phyloP scores from a whole-genome alignment of 805 yeast genomes.

The Kregervanrija pseudodelftensis region DNA sequence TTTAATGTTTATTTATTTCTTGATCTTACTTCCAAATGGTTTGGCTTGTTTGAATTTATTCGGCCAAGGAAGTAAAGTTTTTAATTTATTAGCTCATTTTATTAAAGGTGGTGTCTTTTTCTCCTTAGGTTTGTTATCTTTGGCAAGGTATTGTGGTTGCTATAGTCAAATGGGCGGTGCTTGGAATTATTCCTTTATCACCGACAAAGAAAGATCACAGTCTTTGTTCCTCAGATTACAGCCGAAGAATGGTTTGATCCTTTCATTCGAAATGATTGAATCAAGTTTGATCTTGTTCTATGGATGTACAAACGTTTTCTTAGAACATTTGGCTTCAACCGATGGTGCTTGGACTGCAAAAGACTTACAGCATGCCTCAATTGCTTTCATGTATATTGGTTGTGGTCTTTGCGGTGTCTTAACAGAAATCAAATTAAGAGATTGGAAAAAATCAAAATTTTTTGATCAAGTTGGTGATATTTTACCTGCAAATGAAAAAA shows the following conservation, averaged over 20 bases:
- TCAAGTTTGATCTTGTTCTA: constrained; percentile 74
- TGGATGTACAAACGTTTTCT: constrained; percentile 81
- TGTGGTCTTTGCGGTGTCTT: constrained; percentile 88
- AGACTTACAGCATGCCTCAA: constrained; percentile 83
- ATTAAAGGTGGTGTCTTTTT: constrained; percentile 93
- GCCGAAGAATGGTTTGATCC: constrained; percentile 34
- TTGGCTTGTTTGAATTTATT: constrained; percentile 60
- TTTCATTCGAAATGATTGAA: constrained; percentile 81
- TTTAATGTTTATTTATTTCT: constrained; percentile 54
- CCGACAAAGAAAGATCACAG: constrained; percentile 15
- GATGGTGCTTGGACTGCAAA: constrained; percentile 87
- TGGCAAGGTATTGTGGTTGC: constrained; percentile 84
- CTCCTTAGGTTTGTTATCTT: constrained; percentile 64
- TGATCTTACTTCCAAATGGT: constrained; percentile 48
- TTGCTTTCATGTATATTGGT: constrained; percentile 88
- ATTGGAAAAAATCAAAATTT: constrained; percentile 43
- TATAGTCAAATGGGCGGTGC: constrained; percentile 76
- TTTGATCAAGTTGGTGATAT: constrained; percentile 14
- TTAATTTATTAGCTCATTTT: constrained; percentile 87
- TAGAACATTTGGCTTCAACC: constrained; percentile 77
- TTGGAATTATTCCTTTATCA: constrained; percentile 56
- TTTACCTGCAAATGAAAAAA: constrained; percentile 4
- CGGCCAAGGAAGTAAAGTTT: constrained; percentile 62
- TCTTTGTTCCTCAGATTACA: constrained; percentile 33
- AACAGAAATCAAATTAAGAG: constrained; percentile 57